These are phyloP conservation scores for Fonsecaea erecta DNA, from an alignment of 2,329 filamentous ascomycete genomes.

Conservation along the genomic window DNA sequence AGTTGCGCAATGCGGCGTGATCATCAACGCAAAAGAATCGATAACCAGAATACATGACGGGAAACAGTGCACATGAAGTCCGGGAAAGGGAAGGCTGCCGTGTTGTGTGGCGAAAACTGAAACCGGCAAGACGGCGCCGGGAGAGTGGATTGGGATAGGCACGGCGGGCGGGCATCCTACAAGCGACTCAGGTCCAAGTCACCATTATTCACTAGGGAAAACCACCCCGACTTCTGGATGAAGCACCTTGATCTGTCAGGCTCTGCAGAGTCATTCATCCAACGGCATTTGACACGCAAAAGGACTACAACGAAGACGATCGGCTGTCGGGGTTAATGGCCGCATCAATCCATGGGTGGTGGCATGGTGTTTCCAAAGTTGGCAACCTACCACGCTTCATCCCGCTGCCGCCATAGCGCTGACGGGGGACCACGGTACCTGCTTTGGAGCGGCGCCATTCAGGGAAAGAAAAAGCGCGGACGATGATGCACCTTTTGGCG, in stretches of 20 bases:
- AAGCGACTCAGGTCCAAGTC: neutral
- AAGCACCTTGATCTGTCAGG: constrained; percentile 11
- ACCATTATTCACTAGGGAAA: neutral
- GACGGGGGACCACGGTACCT: constrained; percentile 27
- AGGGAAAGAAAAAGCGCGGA: neutral
- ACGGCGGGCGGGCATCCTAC: neutral
- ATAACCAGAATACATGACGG: neutral
- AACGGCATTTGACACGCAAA: no score
- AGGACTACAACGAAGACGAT: neutral
- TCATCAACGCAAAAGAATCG: neutral
- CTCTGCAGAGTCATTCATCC: constrained; percentile 3
- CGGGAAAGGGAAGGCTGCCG: neutral
- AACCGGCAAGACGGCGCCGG: neutral
- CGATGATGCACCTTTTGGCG: neutral
- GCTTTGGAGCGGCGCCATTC: neutral
- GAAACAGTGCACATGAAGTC: neutral
- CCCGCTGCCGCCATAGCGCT: constrained; percentile 13
- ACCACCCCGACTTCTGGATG: constrained; percentile 13
- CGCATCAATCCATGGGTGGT: neutral
- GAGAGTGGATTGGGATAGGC: neutral
- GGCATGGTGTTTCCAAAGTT: neutral
- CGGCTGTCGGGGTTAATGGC: neutral
- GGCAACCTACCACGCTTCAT: constrained; percentile 5
- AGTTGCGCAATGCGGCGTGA: neutral
- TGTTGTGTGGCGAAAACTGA: neutral